Base-by-base conservation (phyloP, 164 flowering plant genomes). In the Cinnamomum micranthum region DNA sequence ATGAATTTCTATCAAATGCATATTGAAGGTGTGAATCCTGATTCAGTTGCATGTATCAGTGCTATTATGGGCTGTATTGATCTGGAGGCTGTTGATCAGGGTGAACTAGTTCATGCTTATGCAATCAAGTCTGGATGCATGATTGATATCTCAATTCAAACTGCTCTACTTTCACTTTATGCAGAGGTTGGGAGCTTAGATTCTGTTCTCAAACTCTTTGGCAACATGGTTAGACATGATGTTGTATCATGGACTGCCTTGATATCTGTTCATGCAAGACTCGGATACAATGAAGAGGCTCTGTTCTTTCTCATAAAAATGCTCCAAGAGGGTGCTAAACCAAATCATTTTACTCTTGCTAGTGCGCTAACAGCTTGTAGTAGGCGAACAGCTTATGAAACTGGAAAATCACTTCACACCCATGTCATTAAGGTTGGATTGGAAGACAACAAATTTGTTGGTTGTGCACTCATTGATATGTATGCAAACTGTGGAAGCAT, bases 231-330 rank as follows among this genome's bases (percentile, higher is more conserved):
- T 27, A 19, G 15, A 22, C 73, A 50, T 25, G 79, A 77, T 68
- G 73, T 77, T 7, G 65, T 77, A 67, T 66, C 79, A 22, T 77
- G 79, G 75, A 72, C 79, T n/a, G 75, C 75, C 4, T 59, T 77
- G 51, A 77, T 77, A 47, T 77, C 79, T 19, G 67, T 41, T 33
- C 50, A 68, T 50, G 19, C 31, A 0, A 73, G 69, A 22, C 62
- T 55, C 22, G 76, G 76, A 14, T 17, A 73, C 58, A 60, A 33
- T 69, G 73, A 73, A 27, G 62, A 6, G 23, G 79, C 76, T 31
- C 27, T 77, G 9, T 25, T 52, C 14, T 73, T 23, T 25, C 68
- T 77, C 19, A 12, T 73, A 59, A 60, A 77, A 73, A 77, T 77
- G 76, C 68, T 77, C 17, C 41, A 41, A 33, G 68, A 73, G 25